These are phyloP conservation scores for Huntiella savannae DNA, from an alignment of 2,329 filamentous ascomycete genomes.

Conservation along the genomic window DNA sequence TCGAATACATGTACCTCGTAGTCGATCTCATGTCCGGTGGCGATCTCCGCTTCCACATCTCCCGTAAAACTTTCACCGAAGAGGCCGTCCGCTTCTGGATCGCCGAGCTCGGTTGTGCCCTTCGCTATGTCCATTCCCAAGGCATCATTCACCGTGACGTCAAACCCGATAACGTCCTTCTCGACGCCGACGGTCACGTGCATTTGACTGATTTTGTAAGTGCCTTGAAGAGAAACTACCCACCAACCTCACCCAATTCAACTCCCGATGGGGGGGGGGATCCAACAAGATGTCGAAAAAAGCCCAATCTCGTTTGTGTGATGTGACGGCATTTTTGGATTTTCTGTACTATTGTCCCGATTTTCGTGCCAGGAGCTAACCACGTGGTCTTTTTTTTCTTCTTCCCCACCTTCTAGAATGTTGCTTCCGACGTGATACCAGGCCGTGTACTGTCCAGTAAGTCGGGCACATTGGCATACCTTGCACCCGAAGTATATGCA, in stretches of 20 bases:
- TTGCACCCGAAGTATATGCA: conserved; percentile 86
- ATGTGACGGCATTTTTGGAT: too few species aligned
- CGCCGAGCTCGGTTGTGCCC: conserved; percentile 74
- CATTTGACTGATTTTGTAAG: conserved; percentile 94
- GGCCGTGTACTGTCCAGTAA: conserved; percentile 79
- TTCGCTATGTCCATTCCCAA: conserved; percentile 70
- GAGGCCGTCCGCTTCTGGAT: conserved; percentile 97
- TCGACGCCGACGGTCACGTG: conserved; percentile 81
- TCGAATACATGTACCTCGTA: conserved; percentile 97
- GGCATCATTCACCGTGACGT: conserved; percentile 82
- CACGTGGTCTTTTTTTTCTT: too few species aligned
- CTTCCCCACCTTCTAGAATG: conserved; percentile 42
- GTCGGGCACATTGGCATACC: conserved; percentile 86
- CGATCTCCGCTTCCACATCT: conserved; percentile 93
- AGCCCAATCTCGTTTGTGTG: too few species aligned
- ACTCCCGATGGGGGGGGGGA: too few species aligned
- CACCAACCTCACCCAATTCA: too few species aligned
- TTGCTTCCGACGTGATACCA: conserved; percentile 79
- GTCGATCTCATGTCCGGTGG: conserved; percentile 97
- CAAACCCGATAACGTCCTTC: conserved; percentile 78
- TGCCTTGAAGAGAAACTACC: conserved; percentile 11
- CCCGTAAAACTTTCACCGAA: conserved; percentile 92
- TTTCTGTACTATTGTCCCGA: too few species aligned
- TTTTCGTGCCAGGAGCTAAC: too few species aligned
- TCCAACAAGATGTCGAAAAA: too few species aligned